Conservation (phyloP, 768 basidiomycete species). For the Phaeotremella fagi region DNA sequence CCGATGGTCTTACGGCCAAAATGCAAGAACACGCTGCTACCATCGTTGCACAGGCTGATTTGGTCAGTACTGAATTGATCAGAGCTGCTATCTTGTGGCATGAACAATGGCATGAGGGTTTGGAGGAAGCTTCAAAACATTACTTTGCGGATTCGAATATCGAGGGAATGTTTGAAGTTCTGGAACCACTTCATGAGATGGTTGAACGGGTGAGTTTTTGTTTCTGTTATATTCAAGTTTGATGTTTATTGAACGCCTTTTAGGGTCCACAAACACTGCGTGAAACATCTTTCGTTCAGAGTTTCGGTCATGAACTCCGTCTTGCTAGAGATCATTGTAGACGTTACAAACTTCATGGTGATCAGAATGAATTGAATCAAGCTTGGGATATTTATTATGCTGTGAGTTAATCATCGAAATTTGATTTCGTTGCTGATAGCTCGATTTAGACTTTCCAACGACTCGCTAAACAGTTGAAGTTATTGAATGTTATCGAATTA, state of each 20-base stretch:
- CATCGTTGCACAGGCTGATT: constrained; percentile 77
- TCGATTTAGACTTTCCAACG: constrained; percentile 78
- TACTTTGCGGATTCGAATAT: constrained; percentile 98
- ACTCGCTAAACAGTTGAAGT: constrained; percentile 87
- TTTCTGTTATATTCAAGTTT: background rate
- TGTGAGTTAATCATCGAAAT: constrained; percentile 53
- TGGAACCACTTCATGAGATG: constrained; percentile 89
- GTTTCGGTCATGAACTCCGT: constrained; percentile 83
- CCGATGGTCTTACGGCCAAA: constrained; percentile 77
- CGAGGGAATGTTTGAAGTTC: constrained; percentile 87
- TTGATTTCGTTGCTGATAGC: background rate
- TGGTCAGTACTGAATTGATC: constrained; percentile 91
- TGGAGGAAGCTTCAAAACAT: constrained; percentile 92
- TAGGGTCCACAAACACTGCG: constrained; percentile 90
- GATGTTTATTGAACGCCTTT: background rate
- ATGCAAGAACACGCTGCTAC: constrained; percentile 85
- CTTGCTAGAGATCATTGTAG: constrained; percentile 89
- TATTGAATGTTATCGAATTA: constrained; percentile 81
- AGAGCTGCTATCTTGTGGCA: constrained; percentile 98
- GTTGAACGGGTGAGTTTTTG: constrained; percentile 64
- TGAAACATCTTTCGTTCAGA: constrained; percentile 90
- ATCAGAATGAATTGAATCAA: constrained; percentile 83
- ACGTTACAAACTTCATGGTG: constrained; percentile 77
- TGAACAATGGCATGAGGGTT: constrained; percentile 95
- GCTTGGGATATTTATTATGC: constrained; percentile 99